Percentiles rank a stretch among this genome's conserved stretches.
Conservation (phyloP, 202 grass and related monocot species). For the Saccharum hybrid region DNA sequence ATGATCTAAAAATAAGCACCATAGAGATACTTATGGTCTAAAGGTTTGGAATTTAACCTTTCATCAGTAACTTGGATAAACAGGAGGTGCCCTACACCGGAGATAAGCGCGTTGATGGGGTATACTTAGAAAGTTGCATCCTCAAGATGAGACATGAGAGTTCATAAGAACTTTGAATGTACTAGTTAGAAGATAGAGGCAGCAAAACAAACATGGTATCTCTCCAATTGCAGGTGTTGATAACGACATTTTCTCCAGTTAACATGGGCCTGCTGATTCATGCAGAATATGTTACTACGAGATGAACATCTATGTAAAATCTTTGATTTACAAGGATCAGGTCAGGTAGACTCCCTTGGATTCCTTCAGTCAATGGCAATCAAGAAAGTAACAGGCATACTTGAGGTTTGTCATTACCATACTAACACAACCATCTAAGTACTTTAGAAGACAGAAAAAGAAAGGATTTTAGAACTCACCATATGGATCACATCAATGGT, state of each 20-base stretch:
- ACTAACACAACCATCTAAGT: constrained; percentile 35
- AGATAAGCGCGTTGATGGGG: constrained; percentile 61
- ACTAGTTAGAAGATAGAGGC: constrained; percentile 70
- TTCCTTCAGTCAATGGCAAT: constrained; percentile 50
- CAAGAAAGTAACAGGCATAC: constrained; percentile 39
- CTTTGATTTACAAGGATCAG: constrained; percentile 66
- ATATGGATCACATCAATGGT: constrained; percentile 89
- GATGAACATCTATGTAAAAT: constrained; percentile 60
- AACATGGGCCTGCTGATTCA: constrained; percentile 92
- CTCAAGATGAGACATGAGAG: constrained; percentile 56
- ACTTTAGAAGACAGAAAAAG: constrained; percentile 6
- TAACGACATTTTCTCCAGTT: constrained; percentile 88
- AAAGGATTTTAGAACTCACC: constrained; percentile 56
- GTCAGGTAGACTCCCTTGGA: constrained; percentile 67
- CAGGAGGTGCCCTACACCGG: constrained; percentile 72
- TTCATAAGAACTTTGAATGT: constrained; percentile 70
- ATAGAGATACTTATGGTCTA: constrained; percentile 53
- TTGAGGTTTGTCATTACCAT: constrained; percentile 39
- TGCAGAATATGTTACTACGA: constrained; percentile 90
- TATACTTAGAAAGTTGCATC: constrained; percentile 65
- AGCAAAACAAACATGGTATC: constrained; percentile 97
- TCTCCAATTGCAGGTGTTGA: constrained; percentile 92
- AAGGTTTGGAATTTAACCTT: constrained; percentile 89
- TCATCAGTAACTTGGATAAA: constrained; percentile 81
- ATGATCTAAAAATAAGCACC: constrained; percentile 56